phyloP scores from a whole-genome alignment of 345 rosid genomes.

The Citrus trifoliata region DNA sequence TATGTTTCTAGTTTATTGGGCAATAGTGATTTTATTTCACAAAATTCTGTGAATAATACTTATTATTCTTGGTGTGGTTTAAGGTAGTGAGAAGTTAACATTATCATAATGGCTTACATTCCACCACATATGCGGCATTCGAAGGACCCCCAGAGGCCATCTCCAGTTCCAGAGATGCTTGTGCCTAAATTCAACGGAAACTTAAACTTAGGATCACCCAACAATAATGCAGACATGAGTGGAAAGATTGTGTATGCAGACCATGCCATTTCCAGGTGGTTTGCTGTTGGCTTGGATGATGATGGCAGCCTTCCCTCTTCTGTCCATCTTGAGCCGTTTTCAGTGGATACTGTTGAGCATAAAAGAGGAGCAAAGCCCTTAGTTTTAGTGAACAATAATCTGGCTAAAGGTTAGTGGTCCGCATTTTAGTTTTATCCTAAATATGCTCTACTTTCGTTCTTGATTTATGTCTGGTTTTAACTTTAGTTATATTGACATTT shows the following conservation, averaged over 20 bases:
- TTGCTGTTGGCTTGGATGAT: slow-evolving; percentile 14
- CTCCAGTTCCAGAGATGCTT: slow-evolving; percentile 14
- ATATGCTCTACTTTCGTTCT: neutral
- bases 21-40: neutral
- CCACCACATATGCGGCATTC: slow-evolving; percentile 31
- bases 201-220: slow-evolving; percentile 6
- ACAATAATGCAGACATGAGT: neutral
- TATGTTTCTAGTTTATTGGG: neutral
- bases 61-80: neutral
- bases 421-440: neutral
- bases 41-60: neutral
- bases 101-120: slow-evolving; percentile 20
- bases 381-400: slow-evolving; percentile 14
- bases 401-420: slow-evolving; percentile 10
- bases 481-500: neutral
- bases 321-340: slow-evolving; percentile 16
- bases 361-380: slow-evolving; percentile 18
- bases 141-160: neutral
- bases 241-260: slow-evolving; percentile 17
- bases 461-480: neutral
- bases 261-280: slow-evolving; percentile 21
- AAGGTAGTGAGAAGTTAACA: neutral
- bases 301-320: slow-evolving; percentile 14
- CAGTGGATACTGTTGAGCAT: neutral
- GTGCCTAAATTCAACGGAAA: neutral